Base-by-base conservation (phyloP, 768 basidiomycete genomes). In the Suillus lakei region DNA sequence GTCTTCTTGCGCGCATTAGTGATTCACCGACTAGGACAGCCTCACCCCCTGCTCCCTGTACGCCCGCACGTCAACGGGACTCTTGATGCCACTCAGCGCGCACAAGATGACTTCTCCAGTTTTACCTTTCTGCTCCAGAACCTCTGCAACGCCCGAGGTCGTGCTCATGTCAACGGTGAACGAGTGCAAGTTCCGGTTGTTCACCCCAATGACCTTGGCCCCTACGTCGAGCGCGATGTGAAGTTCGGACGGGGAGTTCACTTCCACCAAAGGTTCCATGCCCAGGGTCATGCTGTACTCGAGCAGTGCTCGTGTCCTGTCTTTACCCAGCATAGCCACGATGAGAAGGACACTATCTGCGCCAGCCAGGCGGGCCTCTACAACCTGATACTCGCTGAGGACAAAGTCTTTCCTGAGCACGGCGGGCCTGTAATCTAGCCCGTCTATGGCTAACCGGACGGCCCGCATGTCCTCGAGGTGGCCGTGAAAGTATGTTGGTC, bases 191-290 rank as follows among this genome's bases (percentile, higher is more conserved):
- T 99, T 99, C 44, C 98, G 88, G 78, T 99, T 99, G 81, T 99
- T 99, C 63, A 99, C 96, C 4, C 98, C 98, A 66, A 99, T 93
- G 66, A 98, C 91, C 72, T 92, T 95, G 30, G 96, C 89, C 13
- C 91, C 91, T 41, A 99, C 85, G 16, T 88, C 86, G 43, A 99
- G 85, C 9, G 97, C 98, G 41, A 89, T 75, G 65, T 88, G 85
- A 89, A 99, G 95, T 80, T 99, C 98, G 41, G 84, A 85, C 8
- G 91, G 88, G 70, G 96, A 99, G 81, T 99, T 98, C 59, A 99
- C 97, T 78, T 99, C 98, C 21, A 99, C 98, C 46, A 99, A 84
- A 0, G 98, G 96, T 76, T 99, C 98, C 95, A 99, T 98, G 15
- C 96, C 96, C 16, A 96, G 85, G 58, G 88, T 86, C 56, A 88